A percentile compares a stretch with the other conserved stretches of the same genome.
Evolutionary conservation across 352 stramenopile species (phyloP).

Genomic region (Blastocystis sp.): DNA sequence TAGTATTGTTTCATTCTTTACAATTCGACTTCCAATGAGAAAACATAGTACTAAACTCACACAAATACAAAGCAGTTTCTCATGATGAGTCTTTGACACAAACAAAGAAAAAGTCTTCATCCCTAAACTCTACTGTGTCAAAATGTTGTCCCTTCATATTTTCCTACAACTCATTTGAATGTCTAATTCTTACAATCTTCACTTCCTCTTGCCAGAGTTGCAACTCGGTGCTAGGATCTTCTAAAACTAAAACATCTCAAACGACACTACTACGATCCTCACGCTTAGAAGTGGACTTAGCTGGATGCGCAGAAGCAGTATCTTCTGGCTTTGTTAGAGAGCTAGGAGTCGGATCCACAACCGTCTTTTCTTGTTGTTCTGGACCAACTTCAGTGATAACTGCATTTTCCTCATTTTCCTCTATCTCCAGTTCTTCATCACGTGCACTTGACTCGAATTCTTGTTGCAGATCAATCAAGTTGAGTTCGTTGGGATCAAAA

Average conservation of each 20-base stretch:
- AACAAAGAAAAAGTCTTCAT: background rate
- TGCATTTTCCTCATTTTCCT: conserved; percentile 20
- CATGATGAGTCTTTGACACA: no score
- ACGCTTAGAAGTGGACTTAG: background rate
- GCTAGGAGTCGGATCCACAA: no score
- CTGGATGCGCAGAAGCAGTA: no score
- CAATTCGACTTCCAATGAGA: no score
- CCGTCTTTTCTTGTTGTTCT: background rate
- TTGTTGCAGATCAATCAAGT: conserved; percentile 25
- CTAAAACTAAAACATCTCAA: background rate
- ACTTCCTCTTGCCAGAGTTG: background rate
- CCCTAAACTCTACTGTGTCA: background rate
- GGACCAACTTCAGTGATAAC: background rate
- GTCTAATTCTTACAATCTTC: background rate
- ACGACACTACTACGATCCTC: background rate
- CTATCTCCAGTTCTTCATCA: background rate
- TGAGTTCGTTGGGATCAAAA: background rate
- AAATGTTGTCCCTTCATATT: background rate
- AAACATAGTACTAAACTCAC: no score
- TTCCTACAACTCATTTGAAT: background rate
- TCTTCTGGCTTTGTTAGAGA: no score
- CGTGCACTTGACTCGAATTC: conserved; percentile 13
- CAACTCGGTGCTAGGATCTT: background rate
- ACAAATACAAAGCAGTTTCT: no score
- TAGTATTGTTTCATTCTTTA: no score